Evolutionary conservation across 768 basidiomycete genomes (phyloP).

Genomic region (Russula foetens): DNA sequence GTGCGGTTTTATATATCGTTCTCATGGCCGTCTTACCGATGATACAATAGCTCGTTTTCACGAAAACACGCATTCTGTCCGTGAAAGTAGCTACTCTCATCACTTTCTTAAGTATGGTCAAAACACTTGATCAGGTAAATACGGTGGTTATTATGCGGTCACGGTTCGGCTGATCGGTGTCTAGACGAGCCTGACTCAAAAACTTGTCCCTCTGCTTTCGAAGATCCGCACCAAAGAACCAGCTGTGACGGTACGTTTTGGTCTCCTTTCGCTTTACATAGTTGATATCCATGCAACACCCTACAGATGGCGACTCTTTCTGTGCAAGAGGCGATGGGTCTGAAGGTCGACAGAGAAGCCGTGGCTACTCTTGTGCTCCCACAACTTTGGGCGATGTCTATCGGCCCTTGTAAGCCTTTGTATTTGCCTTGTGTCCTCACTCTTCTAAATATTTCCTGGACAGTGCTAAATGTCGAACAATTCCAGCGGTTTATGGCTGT

Average conservation of each 20-base stretch:
- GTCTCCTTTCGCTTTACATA: neutral
- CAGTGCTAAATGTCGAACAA: constrained; percentile 77
- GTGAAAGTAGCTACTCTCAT: constrained; percentile 85
- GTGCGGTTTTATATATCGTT: constrained; percentile 37
- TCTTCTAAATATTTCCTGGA: neutral
- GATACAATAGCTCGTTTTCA: constrained; percentile 69
- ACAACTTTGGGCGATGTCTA: constrained; percentile 88
- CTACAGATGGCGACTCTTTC: constrained; percentile 74
- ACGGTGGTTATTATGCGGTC: constrained; percentile 6
- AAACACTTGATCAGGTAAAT: constrained; percentile 76
- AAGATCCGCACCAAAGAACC: constrained; percentile 97
- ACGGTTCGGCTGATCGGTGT: neutral
- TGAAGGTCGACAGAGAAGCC: constrained; percentile 89
- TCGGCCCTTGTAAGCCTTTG: constrained; percentile 62
- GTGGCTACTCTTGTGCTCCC: constrained; percentile 51
- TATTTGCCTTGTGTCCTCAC: constrained; percentile 4
- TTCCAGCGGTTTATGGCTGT: constrained; percentile 90
- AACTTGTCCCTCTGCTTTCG: constrained; percentile 87
- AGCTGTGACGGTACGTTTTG: constrained; percentile 72
- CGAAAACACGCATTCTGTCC: constrained; percentile 79
- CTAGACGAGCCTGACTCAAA: constrained; percentile 83
- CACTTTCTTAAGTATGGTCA: constrained; percentile 84
- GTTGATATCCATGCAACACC: neutral
- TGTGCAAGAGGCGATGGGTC: constrained; percentile 95
- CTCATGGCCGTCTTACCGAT: neutral